Evolutionary conservation across 148 eudicot species (phyloP), one percentile per base, ranked within the genome.

Genomic region (Simmondsia chinensis): DNA sequence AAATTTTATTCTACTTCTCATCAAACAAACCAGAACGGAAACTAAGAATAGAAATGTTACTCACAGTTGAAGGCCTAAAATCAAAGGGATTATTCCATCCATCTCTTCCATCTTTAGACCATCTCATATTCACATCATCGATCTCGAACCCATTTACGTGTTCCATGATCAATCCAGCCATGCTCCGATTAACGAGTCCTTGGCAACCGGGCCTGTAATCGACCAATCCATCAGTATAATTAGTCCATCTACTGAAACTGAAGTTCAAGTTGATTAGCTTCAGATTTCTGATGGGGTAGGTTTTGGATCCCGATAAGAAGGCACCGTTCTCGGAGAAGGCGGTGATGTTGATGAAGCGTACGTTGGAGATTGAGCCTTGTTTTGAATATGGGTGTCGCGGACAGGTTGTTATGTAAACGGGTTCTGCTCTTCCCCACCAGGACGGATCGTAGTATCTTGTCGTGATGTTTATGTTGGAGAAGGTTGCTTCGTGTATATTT

Each of bases 381-480:
- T 48, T 79, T 7, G 79, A 48, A 13, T 51, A 37, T 20, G 36
- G 7, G 63, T 67, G 21, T 11, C 97, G 61, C 32, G 95, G 87
- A 46, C 97, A 89, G 29, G 95, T 76, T 21, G 97, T 89, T 33
- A 89, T 56, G 39, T 84, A 89, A 6, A 89, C 82, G 5, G 97
- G 95, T 39, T 89, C 97, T 7, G 95, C 95, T 63, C 97, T 75
- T 27, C 97, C 97, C 97, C 97, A 89, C 97, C 97, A 89, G 39
- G 85, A 85, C n/a, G 75, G 81, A 63, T 89, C 83, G 3, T 84
- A 89, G 64, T 84, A 89, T 54, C 95, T 85, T 17, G 95, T 89
- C 45, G 62, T 78, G 74, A 89, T 82, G 43, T 84, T 81, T 25
- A 89, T 84, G 82, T 85, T 89, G 32, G 97, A 84, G 59, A 89